Evolutionary conservation across 768 basidiomycete genomes (phyloP).

Genomic region (Amanita exitialis): DNA sequence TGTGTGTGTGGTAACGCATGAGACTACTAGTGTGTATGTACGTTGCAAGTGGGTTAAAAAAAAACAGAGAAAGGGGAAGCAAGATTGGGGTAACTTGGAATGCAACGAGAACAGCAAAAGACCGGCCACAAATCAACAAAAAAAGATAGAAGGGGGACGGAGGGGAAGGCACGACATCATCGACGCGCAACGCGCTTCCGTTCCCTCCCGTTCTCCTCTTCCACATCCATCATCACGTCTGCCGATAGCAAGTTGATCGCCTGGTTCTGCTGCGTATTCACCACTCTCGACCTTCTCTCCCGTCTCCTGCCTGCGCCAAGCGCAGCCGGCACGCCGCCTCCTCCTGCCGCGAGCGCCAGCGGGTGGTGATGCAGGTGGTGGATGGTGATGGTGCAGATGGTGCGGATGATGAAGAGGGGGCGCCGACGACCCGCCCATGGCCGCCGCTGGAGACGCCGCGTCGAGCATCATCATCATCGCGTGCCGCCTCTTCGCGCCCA

Average conservation of each 20-base stretch:
- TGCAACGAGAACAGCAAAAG: not conserved
- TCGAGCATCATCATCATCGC: slow-evolving; percentile 75
- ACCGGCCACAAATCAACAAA: not conserved
- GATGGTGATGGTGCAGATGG: too few relatives aligned
- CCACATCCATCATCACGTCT: slow-evolving; percentile 66
- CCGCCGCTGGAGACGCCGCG: slow-evolving; percentile 28
- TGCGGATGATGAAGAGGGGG: not conserved
- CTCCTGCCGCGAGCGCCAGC: slow-evolving; percentile 9
- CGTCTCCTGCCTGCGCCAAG: slow-evolving; percentile 32
- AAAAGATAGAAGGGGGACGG: not conserved
- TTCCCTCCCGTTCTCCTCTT: slow-evolving; percentile 60
- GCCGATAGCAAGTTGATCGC: slow-evolving; percentile 25
- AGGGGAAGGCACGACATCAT: slow-evolving; percentile 17
- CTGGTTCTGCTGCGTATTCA: slow-evolving; percentile 21
- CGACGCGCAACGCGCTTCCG: slow-evolving; percentile 65
- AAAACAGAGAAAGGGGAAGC: too few relatives aligned
- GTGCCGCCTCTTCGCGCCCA: slow-evolving; percentile 66
- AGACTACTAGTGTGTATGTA: too few relatives aligned
- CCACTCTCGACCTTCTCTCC: slow-evolving; percentile 33
- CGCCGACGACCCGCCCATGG: slow-evolving; percentile 20
- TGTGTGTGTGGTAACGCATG: too few relatives aligned
- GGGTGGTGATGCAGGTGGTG: slow-evolving; percentile 6
- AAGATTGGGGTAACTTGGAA: too few relatives aligned
- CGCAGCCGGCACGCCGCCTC: slow-evolving; percentile 13
- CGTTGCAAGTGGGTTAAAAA: too few relatives aligned